Evolutionary conservation across 192 early-diverging fungal genomes (phyloP).

Genomic region (Kickxella alabastrina): DNA sequence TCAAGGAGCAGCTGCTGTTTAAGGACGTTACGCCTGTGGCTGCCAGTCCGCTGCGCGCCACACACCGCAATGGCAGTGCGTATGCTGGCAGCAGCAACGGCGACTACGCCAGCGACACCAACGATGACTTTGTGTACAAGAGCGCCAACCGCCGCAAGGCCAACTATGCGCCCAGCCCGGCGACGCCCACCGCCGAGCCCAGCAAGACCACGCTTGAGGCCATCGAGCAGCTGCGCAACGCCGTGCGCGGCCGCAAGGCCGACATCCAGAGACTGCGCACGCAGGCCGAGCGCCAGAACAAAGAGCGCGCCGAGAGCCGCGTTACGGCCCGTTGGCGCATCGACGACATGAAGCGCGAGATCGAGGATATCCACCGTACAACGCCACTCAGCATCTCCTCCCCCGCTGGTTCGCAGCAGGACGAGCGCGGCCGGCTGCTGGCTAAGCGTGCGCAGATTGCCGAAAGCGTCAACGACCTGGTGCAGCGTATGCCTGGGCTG

Average conservation of each 20-base stretch:
- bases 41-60: neutral
- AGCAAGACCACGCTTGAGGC: slow-evolving; percentile 13
- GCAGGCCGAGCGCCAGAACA: slow-evolving; percentile 6
- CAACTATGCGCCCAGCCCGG: slow-evolving; percentile 2
- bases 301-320: slow-evolving; percentile 32
- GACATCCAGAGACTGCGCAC: slow-evolving; percentile 7
- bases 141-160: slow-evolving; percentile 36
- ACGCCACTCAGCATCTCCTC: no score
- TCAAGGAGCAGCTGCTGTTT: slow-evolving; percentile 50
- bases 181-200: neutral
- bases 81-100: neutral
- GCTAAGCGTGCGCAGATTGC: slow-evolving; percentile 25
- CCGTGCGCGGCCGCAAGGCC: slow-evolving; percentile 23
- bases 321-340: slow-evolving; percentile 39
- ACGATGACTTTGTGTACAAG: slow-evolving; percentile 14
- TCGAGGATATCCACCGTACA: slow-evolving; percentile 35
- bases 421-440: slow-evolving; percentile 15
- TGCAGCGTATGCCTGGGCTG: slow-evolving; percentile 18
- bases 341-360: slow-evolving; percentile 45
- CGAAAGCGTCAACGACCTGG: slow-evolving; percentile 23
- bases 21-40: slow-evolving; percentile 5
- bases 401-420: neutral
- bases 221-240: slow-evolving; percentile 29
- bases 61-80: neutral
- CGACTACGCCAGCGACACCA: slow-evolving; percentile 11